Base-by-base conservation (phyloP, 225 moss, liverwort and hornwort species). In the Polytrichum formosum region DNA sequence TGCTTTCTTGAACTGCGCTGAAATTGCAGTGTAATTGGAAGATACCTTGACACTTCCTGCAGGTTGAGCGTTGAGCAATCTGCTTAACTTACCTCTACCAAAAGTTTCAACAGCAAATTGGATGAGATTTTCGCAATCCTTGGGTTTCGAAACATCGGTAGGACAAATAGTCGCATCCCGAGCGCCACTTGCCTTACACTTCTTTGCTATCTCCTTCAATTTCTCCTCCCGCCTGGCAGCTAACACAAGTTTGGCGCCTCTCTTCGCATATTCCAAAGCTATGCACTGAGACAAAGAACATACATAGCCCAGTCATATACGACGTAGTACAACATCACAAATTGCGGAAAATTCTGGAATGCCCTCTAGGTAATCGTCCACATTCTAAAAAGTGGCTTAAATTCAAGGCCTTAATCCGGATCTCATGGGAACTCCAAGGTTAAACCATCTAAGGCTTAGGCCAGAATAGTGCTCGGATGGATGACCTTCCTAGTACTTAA, bases 231-330 rank as follows among this genome's bases (percentile, higher is more conserved):
- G 75, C 28, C 84, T 70, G 2, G 81, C 84, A 53, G 78, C 81
- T 55, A 84, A 46, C 69, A 84, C 84, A 63, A 84, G 26, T 33
- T 78, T 84, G 18, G 84, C 81, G 28, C 84, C 84, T 26, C 69
- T 65, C 72, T 75, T 80, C 13, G 81, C 78, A 18, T 84, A 84
- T 66, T 84, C 84, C 54, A 84, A 53, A 59, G 84, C 81, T 13
- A 81, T 58, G 53, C 73, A 76, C 84, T 84, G 71, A 27, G 59
- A 63, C 63, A 55, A 63, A 21, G 13, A 1, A 35, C 9, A 35
- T 58, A 26, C 58, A 30, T 53, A 23, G 2, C 17, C 28, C 27
- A 53, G n/a, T 27, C 22, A 37, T 28, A 22, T 1, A 18, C 29
- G 5, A 66, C 18, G 66, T 26, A 20, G 10, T 13, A 55, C 1